phyloP scores from a whole-genome alignment of 2,329 filamentous ascomycete species.

The Chrysosporium queenslandicum region DNA sequence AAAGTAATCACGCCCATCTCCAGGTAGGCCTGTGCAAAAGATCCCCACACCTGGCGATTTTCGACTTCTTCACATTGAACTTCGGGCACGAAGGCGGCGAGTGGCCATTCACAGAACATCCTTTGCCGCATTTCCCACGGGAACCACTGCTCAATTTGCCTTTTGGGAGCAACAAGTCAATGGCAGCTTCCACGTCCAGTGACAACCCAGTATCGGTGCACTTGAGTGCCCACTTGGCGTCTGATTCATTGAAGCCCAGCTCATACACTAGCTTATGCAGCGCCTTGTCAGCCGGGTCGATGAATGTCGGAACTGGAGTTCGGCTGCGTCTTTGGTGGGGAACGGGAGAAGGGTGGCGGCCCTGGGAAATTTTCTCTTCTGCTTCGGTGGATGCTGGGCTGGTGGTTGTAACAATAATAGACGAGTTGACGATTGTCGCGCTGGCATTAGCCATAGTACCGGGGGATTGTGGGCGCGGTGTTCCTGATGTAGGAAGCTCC shows the following conservation, averaged over 20 bases:
- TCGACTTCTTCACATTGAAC: not conserved
- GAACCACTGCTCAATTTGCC: constrained; percentile 15
- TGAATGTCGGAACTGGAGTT: constrained; percentile 26
- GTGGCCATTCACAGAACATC: not conserved
- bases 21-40: constrained; percentile 24
- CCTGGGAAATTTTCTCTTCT: constrained; percentile 18
- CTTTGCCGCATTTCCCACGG: constrained; percentile 13
- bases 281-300: constrained; percentile 48
- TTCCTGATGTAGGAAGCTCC: not conserved
- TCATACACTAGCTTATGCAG: constrained; percentile 47
- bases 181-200: constrained; percentile 47
- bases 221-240: constrained; percentile 48
- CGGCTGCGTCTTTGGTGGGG: constrained; percentile 20
- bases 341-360: constrained; percentile 17
- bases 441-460: not conserved
- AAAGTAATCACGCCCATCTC: constrained; percentile 29
- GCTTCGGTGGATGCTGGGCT: constrained; percentile 10
- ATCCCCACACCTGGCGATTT: not conserved
- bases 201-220: constrained; percentile 52
- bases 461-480: not conserved
- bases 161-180: constrained; percentile 43
- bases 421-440: constrained; percentile 9
- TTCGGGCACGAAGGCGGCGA: not conserved
- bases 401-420: constrained; percentile 4
- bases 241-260: constrained; percentile 48